phyloP scores from a whole-genome alignment of 148 eudicot species.

The Dysphania ambrosioides region DNA sequence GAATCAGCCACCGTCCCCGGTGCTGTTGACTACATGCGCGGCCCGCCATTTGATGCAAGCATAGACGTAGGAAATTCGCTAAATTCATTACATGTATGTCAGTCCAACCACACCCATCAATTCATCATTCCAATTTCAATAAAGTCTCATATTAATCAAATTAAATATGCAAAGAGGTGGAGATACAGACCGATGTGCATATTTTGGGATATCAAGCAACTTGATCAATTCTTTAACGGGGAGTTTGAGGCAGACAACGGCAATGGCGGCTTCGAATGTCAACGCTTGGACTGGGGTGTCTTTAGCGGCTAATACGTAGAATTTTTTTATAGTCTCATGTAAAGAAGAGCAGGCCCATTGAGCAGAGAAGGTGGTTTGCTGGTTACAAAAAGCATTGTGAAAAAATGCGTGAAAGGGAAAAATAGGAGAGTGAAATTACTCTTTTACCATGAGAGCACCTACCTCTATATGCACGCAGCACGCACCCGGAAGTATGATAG shows the following conservation, averaged over 20 bases:
- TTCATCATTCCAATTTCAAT: background rate
- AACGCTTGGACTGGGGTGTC: slow-evolving; percentile 45
- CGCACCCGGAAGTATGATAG: too few species aligned
- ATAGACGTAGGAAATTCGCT: background rate
- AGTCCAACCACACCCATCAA: too few species aligned
- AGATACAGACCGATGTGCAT: slow-evolving; percentile 32
- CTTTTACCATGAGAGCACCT: too few species aligned
- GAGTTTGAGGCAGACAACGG: slow-evolving; percentile 44
- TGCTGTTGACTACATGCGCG: background rate
- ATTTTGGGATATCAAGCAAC: slow-evolving; percentile 29
- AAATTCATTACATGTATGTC: background rate
- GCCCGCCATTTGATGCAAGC: background rate
- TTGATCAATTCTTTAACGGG: slow-evolving; percentile 38
- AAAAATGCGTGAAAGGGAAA: too few species aligned
- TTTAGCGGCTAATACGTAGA: too few species aligned
- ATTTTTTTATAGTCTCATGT: too few species aligned
- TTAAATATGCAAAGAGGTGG: slow-evolving; percentile 20
- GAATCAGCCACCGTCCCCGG: background rate
- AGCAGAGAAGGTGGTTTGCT: too few species aligned
- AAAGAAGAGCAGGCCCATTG: too few species aligned
- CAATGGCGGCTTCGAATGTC: slow-evolving; percentile 42
- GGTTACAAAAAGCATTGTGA: too few species aligned
- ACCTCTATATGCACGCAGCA: too few species aligned
- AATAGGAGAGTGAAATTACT: too few species aligned
- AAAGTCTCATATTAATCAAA: too few species aligned